Conservation (phyloP, 2,329 filamentous ascomycete genomes). For the Cladophialophora carrionii region DNA sequence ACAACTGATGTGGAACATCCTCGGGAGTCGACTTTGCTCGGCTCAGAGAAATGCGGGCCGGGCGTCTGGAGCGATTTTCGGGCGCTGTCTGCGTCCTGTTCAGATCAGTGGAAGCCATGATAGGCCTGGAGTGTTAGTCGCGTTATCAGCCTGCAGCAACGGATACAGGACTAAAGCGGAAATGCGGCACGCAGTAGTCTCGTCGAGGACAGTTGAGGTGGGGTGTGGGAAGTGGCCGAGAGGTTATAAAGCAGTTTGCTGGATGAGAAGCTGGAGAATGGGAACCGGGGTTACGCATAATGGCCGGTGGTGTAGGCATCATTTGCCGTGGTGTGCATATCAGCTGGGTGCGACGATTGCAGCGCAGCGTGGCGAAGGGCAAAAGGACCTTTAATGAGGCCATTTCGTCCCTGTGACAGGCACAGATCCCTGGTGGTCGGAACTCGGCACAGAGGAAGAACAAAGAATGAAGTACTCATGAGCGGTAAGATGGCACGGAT, state of each 20-base stretch:
- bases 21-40: slow-evolving; percentile 31
- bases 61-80: slow-evolving; percentile 22
- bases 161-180: slow-evolving; percentile 7
- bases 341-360: background rate
- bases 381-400: background rate
- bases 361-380: background rate
- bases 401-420: background rate
- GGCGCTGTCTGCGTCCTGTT: slow-evolving; percentile 31
- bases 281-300: slow-evolving; percentile 8
- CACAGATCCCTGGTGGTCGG: slow-evolving; percentile 2
- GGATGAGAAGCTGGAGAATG: slow-evolving; percentile 7
- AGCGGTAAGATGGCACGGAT: background rate
- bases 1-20: slow-evolving; percentile 29
- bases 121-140: slow-evolving; percentile 5
- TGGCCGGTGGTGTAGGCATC: slow-evolving; percentile 4
- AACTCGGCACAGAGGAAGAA: slow-evolving; percentile 12
- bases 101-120: slow-evolving; percentile 19
- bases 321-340: background rate
- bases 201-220: background rate
- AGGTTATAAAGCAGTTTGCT: slow-evolving; percentile 7
- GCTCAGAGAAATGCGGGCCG: slow-evolving; percentile 23
- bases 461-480: background rate
- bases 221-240: slow-evolving; percentile 11
- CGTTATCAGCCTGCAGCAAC: slow-evolving; percentile 9
- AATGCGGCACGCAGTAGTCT: slow-evolving; percentile 8